Conservation (phyloP, 441 rosid genomes). For the Gossypium laxum region DNA sequence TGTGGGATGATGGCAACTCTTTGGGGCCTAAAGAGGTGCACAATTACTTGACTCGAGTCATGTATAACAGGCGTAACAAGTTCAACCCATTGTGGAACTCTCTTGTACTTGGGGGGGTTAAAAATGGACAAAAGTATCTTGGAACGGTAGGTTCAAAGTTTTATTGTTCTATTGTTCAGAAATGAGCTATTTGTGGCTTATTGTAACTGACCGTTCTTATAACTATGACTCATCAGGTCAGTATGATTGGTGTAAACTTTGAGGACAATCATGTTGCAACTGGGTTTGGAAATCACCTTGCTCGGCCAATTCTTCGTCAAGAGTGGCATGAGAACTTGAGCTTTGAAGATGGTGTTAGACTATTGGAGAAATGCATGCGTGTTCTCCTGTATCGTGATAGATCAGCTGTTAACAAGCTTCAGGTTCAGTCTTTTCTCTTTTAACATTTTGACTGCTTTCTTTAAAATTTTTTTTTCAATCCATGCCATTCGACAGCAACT, state of each 20-base stretch:
- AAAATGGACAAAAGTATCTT: conserved; percentile 84
- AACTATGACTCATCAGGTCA: conserved; percentile 40
- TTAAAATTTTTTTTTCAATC: too few relatives aligned
- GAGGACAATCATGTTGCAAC: conserved; percentile 92
- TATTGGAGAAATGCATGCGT: conserved; percentile 95
- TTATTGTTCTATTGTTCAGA: background rate
- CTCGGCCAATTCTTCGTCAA: conserved; percentile 84
- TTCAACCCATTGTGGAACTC: conserved; percentile 94
- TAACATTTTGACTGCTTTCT: background rate
- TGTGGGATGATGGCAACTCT: conserved; percentile 99
- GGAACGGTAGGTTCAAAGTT: conserved; percentile 53
- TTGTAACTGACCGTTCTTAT: background rate
- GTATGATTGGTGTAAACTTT: conserved; percentile 82
- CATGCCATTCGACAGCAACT: background rate
- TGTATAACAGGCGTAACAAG: conserved; percentile 94
- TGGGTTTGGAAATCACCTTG: conserved; percentile 94
- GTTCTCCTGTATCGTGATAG: conserved; percentile 92
- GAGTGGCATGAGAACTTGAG: conserved; percentile 85
- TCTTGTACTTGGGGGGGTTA: conserved; percentile 89
- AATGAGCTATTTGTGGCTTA: background rate
- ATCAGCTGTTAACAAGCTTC: conserved; percentile 90
- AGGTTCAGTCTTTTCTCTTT: conserved; percentile 42
- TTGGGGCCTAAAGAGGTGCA: conserved; percentile 97
- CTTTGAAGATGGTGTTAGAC: conserved; percentile 83
- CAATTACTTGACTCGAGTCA: conserved; percentile 80